Conservation (phyloP, 805 yeast species). For the Ogataea methanolica region DNA sequence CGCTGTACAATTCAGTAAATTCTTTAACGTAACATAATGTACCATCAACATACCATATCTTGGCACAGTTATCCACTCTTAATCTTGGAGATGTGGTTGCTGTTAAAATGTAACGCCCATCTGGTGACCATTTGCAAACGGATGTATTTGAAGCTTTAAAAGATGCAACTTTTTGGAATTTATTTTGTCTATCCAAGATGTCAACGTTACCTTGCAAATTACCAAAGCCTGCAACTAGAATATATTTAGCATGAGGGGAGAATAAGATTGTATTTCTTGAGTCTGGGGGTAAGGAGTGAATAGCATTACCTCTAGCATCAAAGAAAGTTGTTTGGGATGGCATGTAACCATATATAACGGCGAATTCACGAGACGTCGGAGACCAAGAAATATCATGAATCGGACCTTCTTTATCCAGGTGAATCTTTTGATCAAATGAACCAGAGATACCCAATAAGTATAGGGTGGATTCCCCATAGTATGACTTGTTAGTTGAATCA, state of each 20-base stretch:
- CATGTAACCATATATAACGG: constrained; percentile 96
- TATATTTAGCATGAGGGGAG: constrained; percentile 90
- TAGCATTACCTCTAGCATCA: constrained; percentile 86
- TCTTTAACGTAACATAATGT: constrained; percentile 73
- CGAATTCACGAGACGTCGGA: constrained; percentile 93
- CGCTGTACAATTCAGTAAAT: constrained; percentile 73
- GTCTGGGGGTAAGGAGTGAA: constrained; percentile 77
- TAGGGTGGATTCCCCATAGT: constrained; percentile 93
- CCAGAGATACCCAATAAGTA: constrained; percentile 91
- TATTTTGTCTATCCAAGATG: constrained; percentile 85
- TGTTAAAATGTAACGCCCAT: constrained; percentile 86
- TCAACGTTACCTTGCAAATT: constrained; percentile 96
- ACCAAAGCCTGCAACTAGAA: constrained; percentile 96
- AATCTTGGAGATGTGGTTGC: constrained; percentile 97
- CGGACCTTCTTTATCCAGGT: constrained; percentile 89
- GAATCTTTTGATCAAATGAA: constrained; percentile 82
- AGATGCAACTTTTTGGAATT: constrained; percentile 71
- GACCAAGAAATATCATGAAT: constrained; percentile 98
- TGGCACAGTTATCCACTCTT: constrained; percentile 93
- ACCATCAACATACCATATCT: constrained; percentile 91
- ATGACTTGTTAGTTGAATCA: constrained; percentile 87
- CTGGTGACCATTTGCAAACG: constrained; percentile 98
- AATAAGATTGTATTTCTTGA: constrained; percentile 86
- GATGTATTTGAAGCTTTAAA: constrained; percentile 93
- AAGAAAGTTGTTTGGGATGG: constrained; percentile 94